Conservation (phyloP, 1,284 basidiomycete genomes). For the Thelephora terrestris region DNA sequence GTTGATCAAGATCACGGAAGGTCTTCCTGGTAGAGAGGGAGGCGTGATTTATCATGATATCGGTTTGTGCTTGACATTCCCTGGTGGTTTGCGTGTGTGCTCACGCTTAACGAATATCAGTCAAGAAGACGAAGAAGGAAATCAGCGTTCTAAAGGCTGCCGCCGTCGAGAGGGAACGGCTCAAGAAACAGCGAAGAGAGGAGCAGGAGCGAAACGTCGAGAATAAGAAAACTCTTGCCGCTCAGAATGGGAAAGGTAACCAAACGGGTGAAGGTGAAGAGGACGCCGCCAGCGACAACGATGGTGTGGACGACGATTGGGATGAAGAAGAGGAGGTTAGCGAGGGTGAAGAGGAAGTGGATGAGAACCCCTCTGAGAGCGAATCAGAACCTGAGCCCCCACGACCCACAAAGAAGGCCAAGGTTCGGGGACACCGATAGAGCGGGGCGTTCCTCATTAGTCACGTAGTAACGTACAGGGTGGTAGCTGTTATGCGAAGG, state of each 20-base stretch:
- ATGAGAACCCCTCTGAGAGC: conserved; percentile 29
- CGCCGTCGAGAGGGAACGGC: conserved; percentile 66
- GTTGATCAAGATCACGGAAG: conserved; percentile 92
- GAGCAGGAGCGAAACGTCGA: conserved; percentile 86
- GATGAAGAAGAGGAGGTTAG: conserved; percentile 27
- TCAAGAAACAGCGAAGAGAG: conserved; percentile 67
- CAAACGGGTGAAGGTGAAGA: conserved; percentile 30
- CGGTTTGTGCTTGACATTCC: conserved; percentile 39
- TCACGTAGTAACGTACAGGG: too few relatives aligned
- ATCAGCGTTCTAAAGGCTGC: conserved; percentile 53
- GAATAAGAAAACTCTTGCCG: conserved; percentile 69
- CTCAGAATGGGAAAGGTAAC: conserved; percentile 23
- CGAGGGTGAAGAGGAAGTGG: conserved; percentile 31
- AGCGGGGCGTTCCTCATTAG: conserved; percentile 8
- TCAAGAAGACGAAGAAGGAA: conserved; percentile 77
- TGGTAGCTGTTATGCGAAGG: not conserved
- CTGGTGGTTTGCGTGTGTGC: not conserved
- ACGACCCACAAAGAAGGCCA: conserved; percentile 28
- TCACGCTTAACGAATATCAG: conserved; percentile 28
- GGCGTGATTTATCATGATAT: conserved; percentile 88
- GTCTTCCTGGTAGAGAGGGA: conserved; percentile 84
- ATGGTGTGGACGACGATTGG: conserved; percentile 29
- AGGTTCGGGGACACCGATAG: conserved; percentile 27
- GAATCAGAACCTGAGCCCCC: conserved; percentile 10
- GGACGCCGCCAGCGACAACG: conserved; percentile 30